phyloP scores from a whole-genome alignment of 2,329 filamentous ascomycete genomes.

The Calycina herbarum region DNA sequence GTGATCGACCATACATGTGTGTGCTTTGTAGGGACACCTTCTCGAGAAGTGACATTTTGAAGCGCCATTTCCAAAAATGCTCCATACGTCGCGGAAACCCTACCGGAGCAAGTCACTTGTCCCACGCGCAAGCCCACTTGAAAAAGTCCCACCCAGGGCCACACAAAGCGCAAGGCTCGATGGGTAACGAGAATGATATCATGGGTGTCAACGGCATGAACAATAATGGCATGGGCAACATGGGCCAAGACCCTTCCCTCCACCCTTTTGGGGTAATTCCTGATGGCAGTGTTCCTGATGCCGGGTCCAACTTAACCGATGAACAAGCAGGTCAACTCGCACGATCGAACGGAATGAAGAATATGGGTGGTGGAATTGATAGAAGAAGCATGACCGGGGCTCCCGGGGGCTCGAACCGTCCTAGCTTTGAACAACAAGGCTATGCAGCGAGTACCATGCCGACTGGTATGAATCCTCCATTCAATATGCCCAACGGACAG shows the following conservation, averaged over 20 bases:
- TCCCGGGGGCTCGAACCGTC: slow-evolving; percentile 48
- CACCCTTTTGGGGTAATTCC: slow-evolving; percentile 59
- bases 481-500: slow-evolving; percentile 62
- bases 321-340: slow-evolving; percentile 62
- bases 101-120: slow-evolving; percentile 90
- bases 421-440: slow-evolving; percentile 52
- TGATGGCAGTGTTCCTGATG: slow-evolving; percentile 36
- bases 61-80: slow-evolving; percentile 99
- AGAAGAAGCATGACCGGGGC: slow-evolving; percentile 56
- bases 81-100: slow-evolving; percentile 95
- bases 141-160: slow-evolving; percentile 67
- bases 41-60: slow-evolving; percentile 95
- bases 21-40: slow-evolving; percentile 97
- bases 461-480: slow-evolving; percentile 60
- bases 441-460: slow-evolving; percentile 64
- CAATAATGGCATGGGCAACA: slow-evolving; percentile 57
- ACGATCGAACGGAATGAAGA: slow-evolving; percentile 60
- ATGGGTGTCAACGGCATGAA: slow-evolving; percentile 44
- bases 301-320: slow-evolving; percentile 51
- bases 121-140: slow-evolving; percentile 85
- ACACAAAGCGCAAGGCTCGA: slow-evolving; percentile 53
- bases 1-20: slow-evolving; percentile 97
- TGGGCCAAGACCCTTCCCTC: slow-evolving; percentile 57
- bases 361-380: slow-evolving; percentile 56
- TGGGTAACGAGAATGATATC: slow-evolving; percentile 63